Evolutionary conservation across 306 rosid species (phyloP).

Genomic region (Luffa aegyptiaca): DNA sequence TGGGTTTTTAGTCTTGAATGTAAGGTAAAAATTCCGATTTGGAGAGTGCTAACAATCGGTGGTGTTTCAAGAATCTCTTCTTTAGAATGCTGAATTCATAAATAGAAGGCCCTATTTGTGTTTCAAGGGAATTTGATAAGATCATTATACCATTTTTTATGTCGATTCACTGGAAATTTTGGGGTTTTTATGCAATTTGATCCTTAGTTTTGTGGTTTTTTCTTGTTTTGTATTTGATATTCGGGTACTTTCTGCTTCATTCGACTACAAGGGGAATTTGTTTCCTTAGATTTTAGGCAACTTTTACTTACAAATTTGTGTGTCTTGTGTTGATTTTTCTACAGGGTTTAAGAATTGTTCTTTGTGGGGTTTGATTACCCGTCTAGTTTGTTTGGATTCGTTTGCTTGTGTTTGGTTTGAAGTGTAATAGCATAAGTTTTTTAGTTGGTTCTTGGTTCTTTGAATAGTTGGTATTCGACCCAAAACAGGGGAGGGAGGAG

Average conservation of each 20-base stretch:
- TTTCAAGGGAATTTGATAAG: background rate
- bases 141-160: background rate
- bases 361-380: background rate
- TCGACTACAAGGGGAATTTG: background rate
- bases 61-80: background rate
- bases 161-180: background rate
- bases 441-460: background rate
- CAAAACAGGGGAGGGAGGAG: too few species aligned
- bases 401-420: background rate
- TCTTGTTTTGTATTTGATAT: background rate
- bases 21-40: background rate
- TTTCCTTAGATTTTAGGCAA: background rate
- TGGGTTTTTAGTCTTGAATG: background rate
- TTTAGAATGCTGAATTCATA: background rate
- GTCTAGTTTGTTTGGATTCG: background rate
- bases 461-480: background rate
- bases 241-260: background rate
- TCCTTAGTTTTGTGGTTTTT: background rate
- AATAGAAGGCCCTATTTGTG: background rate
- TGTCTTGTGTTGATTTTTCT: background rate
- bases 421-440: background rate
- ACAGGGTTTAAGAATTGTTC: background rate
- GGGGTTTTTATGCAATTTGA: background rate
- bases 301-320: background rate
- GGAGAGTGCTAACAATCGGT: background rate